Base-by-base conservation (phyloP, 805 yeast genomes). In the Nadsonia fulvescens region DNA sequence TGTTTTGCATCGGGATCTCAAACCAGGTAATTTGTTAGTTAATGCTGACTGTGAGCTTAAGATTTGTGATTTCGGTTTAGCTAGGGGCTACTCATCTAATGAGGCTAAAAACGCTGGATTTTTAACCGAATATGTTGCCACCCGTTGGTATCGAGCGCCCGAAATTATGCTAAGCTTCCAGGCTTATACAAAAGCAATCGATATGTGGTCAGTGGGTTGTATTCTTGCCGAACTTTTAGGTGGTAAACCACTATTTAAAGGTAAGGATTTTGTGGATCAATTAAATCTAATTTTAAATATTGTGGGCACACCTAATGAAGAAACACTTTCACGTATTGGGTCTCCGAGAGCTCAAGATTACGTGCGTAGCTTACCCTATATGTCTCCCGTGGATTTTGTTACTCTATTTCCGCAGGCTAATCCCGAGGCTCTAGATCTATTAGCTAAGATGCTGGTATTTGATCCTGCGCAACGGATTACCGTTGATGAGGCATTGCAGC, bases 121-220 rank as follows among this genome's bases (percentile, higher is more conserved):
- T 42, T 56, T 86, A 59, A 89, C 98, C 1, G 96, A 86, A 49
- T 89, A 89, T 46, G 98, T 89, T 14, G 96, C 98, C 16, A 89
- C 98, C 1, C 64, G 98, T 47, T 89, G 98, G 98, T 89, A 89
- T 51, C 61, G 98, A 38, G 98, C 98, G 3, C 98, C 98, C 0
- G 98, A 89, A 46, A 82, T 89, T 51, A 86, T 89, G 82, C 60
- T 89, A 29, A 74, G 91, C 36, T 81, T 78, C 56, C 92, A 89
- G 48, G 79, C 83, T 32, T 86, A 86, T 50, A 78, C 96, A 5
- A 83, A 81, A 53, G 94, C 98, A 13, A 86, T 89, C 32, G 98
- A 89, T 49, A 65, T 89, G 31, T 89, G 98, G 98, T 81, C 95
- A 0, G 92, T 89, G 12, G 98, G 98, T 3, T 89, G 98, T 54